Conservation (phyloP, 768 basidiomycete genomes). For the Russula emetica region DNA sequence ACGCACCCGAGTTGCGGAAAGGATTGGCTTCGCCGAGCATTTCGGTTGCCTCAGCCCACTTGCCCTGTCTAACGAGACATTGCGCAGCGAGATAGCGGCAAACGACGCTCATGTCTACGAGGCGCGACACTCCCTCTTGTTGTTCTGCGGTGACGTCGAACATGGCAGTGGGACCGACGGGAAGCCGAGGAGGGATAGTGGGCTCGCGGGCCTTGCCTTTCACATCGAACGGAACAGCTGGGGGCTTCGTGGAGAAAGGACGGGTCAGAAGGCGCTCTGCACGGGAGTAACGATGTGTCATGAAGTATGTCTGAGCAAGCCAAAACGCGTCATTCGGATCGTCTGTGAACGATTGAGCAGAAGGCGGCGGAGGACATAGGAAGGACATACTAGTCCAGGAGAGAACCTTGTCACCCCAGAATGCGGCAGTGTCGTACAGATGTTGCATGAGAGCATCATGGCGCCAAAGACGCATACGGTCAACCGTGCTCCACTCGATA, state of each 20-base stretch:
- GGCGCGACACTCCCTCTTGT: slow-evolving; percentile 62
- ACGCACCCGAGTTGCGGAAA: slow-evolving; percentile 63
- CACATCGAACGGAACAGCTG: slow-evolving; percentile 41
- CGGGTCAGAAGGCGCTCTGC: slow-evolving; percentile 87
- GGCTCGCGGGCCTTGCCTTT: slow-evolving; percentile 50
- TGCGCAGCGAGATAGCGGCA: slow-evolving; percentile 97
- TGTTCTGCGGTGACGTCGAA: slow-evolving; percentile 62
- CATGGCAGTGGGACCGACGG: slow-evolving; percentile 67
- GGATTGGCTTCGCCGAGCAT: slow-evolving; percentile 93
- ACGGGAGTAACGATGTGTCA: slow-evolving; percentile 91
- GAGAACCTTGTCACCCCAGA: slow-evolving; percentile 98
- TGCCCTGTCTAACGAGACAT: slow-evolving; percentile 87
- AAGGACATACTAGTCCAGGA: slow-evolving; percentile 78
- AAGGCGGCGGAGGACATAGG: not conserved
- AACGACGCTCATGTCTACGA: slow-evolving; percentile 92
- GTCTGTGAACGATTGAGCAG: slow-evolving; percentile 42
- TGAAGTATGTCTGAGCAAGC: slow-evolving; percentile 97
- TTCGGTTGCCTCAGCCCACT: slow-evolving; percentile 88
- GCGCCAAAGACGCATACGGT: slow-evolving; percentile 94
- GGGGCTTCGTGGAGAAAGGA: slow-evolving; percentile 63
- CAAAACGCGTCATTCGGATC: slow-evolving; percentile 99
- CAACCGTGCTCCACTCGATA: slow-evolving; percentile 81
- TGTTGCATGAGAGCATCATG: slow-evolving; percentile 99
- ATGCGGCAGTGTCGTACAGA: slow-evolving; percentile 92
- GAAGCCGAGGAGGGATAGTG: slow-evolving; percentile 48